phyloP scores from a whole-genome alignment of 2,329 filamentous ascomycete genomes.

The Aspergillus novoparasiticus region DNA sequence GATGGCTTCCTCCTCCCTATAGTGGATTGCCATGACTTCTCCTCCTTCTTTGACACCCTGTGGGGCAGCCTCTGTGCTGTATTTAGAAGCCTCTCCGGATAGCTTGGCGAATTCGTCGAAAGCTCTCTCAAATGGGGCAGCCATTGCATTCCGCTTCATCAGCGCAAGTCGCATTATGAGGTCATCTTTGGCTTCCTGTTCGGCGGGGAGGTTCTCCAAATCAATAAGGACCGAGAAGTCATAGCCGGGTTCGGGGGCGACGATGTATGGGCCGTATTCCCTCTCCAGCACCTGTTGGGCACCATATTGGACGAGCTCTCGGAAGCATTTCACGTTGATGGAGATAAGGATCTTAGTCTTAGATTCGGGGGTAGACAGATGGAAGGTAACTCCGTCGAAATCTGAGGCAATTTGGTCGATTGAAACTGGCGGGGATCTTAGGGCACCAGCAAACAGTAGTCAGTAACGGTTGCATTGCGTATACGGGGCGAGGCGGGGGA shows the following conservation, averaged over 20 bases:
- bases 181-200: conserved; percentile 83
- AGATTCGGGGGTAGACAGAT: conserved; percentile 91
- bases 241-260: conserved; percentile 83
- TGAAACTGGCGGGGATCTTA: conserved; percentile 77
- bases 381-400: conserved; percentile 98
- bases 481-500: conserved; percentile 31
- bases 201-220: conserved; percentile 79
- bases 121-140: conserved; percentile 94
- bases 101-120: conserved; percentile 90
- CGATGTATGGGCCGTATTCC: conserved; percentile 92
- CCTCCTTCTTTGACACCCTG: conserved; percentile 88
- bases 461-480: conserved; percentile 35
- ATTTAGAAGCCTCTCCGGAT: conserved; percentile 85
- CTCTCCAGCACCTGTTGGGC: conserved; percentile 88
- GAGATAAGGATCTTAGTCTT: conserved; percentile 96
- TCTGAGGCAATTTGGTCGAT: conserved; percentile 99
- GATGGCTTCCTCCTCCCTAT: conserved; percentile 97
- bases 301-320: conserved; percentile 89
- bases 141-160: conserved; percentile 98
- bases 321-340: conserved; percentile 91
- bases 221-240: conserved; percentile 95
- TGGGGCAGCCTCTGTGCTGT: conserved; percentile 90
- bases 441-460: conserved; percentile 28
- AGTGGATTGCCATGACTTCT: conserved; percentile 93
- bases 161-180: conserved; percentile 85